Evolutionary conservation across 495 filamentous ascomycete genomes (phyloP), one percentile per base, ranked within the genome.

Genomic region (Penicillium canariense): DNA sequence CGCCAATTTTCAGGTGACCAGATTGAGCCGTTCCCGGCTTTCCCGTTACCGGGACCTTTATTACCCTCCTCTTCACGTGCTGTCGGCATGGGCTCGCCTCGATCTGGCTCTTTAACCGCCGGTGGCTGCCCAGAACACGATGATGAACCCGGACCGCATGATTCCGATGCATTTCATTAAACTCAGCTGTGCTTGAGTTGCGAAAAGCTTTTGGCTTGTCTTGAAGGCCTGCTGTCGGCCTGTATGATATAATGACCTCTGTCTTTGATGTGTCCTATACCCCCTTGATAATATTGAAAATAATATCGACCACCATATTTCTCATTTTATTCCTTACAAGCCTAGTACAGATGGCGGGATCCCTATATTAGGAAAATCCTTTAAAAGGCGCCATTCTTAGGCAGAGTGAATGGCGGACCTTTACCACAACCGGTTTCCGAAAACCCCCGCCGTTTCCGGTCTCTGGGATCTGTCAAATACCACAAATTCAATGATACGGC

Each of bases 1-100:
- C 54, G 46, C 23, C 58, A 28, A 28, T 54, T 54, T n/a, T 58
- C 59, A 6, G 52, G 35, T 5, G 56, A 71, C n/a, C 67, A 62
- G 52, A 65, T 58, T 15, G 73, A 76, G 26, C 71, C 71, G 4
- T 76, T 76, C 46, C 73, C 73, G 7, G 61, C 69, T 18, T 58
- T 76, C 28, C 51, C 58, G n/a, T 8, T 49, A 46, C 47, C 59
- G 5, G 50, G 36, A 40, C 48, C 52, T 12, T 57, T 52, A 5
- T 12, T 50, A 30, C 31, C 38, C 0, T 28, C 48, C 14, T 43
- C 36, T 17, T 59, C 54, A 26, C 50, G 28, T 31, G 52, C 27
- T 23, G n/a, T 51, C 17, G 45, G 48, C 8, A 30, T 38, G 11
- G 25, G 47, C 9, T 56, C 61, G 1, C 50, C 61, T 26, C 50